Conservation (phyloP, 306 rosid genomes). For the Hippophae rhamnoides region DNA sequence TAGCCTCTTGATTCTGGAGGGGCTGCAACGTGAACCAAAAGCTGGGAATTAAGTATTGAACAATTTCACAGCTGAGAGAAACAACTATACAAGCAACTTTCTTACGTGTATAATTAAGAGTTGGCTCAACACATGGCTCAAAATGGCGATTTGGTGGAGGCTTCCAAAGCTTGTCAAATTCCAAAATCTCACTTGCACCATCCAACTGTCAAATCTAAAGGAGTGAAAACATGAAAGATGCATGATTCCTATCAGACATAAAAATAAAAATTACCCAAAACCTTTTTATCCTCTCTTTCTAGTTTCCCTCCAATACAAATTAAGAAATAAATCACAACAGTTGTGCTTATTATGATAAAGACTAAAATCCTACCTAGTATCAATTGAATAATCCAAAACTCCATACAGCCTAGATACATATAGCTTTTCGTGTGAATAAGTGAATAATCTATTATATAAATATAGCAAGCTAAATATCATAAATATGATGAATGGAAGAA, state of each 20-base stretch:
- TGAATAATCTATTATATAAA: conserved; percentile 1
- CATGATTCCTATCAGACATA: conserved; percentile 30
- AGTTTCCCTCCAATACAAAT: not conserved
- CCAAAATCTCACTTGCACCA: conserved; percentile 30
- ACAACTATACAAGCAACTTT: conserved; percentile 8
- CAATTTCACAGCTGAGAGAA: not conserved
- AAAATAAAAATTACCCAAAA: conserved; percentile 12
- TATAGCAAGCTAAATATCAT: not conserved
- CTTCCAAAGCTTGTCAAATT: conserved; percentile 76
- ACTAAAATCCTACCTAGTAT: not conserved
- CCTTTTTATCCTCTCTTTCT: not conserved
- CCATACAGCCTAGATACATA: too few species aligned
- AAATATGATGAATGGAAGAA: conserved; percentile 6
- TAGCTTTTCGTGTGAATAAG: not conserved
- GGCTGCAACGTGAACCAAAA: conserved; percentile 38
- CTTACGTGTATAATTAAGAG: conserved; percentile 63
- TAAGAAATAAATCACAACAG: not conserved
- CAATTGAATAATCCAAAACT: not conserved
- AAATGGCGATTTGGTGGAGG: conserved; percentile 58
- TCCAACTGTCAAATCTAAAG: conserved; percentile 47
- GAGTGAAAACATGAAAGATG: conserved; percentile 39
- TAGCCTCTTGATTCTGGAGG: conserved; percentile 54
- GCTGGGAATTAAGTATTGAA: conserved; percentile 11
- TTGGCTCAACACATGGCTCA: conserved; percentile 59
- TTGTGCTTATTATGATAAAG: too few species aligned